phyloP scores from a whole-genome alignment of 805 yeast genomes.

The Candida maris region DNA sequence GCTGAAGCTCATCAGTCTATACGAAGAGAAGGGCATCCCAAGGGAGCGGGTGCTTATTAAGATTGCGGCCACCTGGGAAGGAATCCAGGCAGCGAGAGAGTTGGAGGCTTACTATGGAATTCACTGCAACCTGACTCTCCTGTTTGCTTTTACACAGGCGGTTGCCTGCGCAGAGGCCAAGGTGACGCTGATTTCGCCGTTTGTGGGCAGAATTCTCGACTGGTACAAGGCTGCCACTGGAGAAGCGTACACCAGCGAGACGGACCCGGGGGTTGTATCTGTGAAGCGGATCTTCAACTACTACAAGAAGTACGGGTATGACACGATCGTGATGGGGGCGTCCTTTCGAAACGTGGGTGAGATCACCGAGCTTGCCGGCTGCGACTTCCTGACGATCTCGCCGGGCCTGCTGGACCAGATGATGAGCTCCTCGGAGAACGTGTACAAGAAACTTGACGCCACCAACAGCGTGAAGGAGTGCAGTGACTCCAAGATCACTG shows the following conservation, averaged over 20 bases:
- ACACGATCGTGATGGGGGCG: slow-evolving; percentile 99
- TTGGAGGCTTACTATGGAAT: slow-evolving; percentile 85
- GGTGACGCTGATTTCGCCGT: slow-evolving; percentile 94
- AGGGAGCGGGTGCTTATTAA: slow-evolving; percentile 92
- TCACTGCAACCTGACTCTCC: slow-evolving; percentile 90
- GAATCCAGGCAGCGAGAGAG: slow-evolving; percentile 97
- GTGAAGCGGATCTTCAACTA: slow-evolving; percentile 89
- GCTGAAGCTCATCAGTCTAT: slow-evolving; percentile 77
- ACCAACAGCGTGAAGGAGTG: slow-evolving; percentile 46
- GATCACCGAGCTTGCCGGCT: slow-evolving; percentile 94
- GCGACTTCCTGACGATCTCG: slow-evolving; percentile 92
- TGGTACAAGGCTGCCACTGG: slow-evolving; percentile 96
- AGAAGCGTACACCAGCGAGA: slow-evolving; percentile 67
- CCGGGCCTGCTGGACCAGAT: slow-evolving; percentile 88
- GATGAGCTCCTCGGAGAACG: slow-evolving; percentile 63
- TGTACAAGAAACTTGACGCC: slow-evolving; percentile 78
- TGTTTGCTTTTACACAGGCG: slow-evolving; percentile 95
- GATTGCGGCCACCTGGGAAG: slow-evolving; percentile 98
- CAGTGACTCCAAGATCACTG: slow-evolving; percentile 65
- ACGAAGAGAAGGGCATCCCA: slow-evolving; percentile 76
- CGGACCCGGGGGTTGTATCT: slow-evolving; percentile 94
- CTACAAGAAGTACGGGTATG: slow-evolving; percentile 94
- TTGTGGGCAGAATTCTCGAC: slow-evolving; percentile 97
- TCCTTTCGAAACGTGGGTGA: slow-evolving; percentile 96
- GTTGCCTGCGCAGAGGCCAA: slow-evolving; percentile 98